Base-by-base conservation (phyloP, 2,329 filamentous ascomycete genomes). In the Leptographium wingfieldii region DNA sequence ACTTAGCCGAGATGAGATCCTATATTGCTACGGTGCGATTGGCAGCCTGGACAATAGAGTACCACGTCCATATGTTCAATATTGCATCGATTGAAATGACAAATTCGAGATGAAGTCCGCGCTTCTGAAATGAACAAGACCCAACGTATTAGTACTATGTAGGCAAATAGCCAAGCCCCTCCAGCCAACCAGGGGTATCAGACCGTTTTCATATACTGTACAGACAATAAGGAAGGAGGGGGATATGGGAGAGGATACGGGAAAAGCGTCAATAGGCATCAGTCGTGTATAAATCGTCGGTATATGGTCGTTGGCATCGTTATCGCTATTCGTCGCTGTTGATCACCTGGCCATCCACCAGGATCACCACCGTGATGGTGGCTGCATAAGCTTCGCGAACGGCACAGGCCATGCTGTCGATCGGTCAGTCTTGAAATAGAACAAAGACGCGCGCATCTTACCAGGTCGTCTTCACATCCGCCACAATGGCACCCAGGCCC, bases 311-410 rank as follows among this genome's bases (percentile, higher is more conserved):
- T 43, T 43, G 14, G 19, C 14, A 7, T 46, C 19, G 10, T 46
- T 6, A 43, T 43, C 40, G 40, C 16, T n/a, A 53, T 54, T 58
- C 63, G 14, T 66, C 65, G 6, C 55, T 60, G 35, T 64, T 62
- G 16, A 16, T 25, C 2, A 52, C 53, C 40, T 60, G 62, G n/a
- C 61, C 65, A 27, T 86, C 81, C 48, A 85, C 76, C 59, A 90
- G 72, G 60, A 91, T 87, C 49, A 89, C 83, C 49, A 90, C 86
- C 55, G 83, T 87, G 58, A 90, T 70, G 43, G 85, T 85, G 19
- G 85, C 86, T 2, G 87, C 87, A 70, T 88, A 90, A 35, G 87
- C 86, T 71, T 90, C 87, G 62, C 87, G 77, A 61, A 90, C 84
- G 11, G 86, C 85, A 69, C 87, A 91, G 19, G 85, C 80, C 78